Conservation (phyloP, 164 flowering plant genomes). For the Euptelea pleiosperma region DNA sequence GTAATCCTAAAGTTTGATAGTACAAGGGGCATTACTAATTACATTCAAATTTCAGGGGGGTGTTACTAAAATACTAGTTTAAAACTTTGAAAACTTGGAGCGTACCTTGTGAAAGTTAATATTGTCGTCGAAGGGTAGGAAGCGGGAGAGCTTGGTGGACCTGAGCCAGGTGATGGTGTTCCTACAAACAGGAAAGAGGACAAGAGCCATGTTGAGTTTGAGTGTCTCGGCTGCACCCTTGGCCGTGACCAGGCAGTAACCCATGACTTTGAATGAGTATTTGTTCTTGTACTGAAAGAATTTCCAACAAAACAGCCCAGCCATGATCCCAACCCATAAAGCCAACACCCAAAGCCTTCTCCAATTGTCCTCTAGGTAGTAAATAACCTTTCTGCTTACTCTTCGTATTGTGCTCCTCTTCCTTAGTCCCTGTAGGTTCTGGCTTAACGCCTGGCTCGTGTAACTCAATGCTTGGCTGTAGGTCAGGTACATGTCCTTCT, state of each 20-base stretch:
- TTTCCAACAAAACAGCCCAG: conserved; percentile 80
- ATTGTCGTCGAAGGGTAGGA: conserved; percentile 90
- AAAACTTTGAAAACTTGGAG: not conserved
- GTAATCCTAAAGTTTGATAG: too few species aligned
- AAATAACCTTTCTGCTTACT: conserved; percentile 42
- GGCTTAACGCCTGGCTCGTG: conserved; percentile 98
- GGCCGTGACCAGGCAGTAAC: conserved; percentile 86
- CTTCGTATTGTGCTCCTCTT: conserved; percentile 44
- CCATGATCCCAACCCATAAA: conserved; percentile 76
- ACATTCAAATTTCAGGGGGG: too few species aligned
- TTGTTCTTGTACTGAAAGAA: conserved; percentile 74
- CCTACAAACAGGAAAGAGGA: conserved; percentile 91
- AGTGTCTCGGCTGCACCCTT: conserved; percentile 97
- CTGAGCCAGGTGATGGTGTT: conserved; percentile 95
- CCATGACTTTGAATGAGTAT: conserved; percentile 73
- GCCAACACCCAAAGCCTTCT: conserved; percentile 74
- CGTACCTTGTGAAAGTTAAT: conserved; percentile 97
- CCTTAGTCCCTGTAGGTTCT: conserved; percentile 78
- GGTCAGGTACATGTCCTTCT: conserved; percentile 92
- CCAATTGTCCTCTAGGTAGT: conserved; percentile 85
- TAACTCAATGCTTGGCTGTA: conserved; percentile 97
- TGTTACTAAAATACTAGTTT: not conserved
- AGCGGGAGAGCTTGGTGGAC: conserved; percentile 52
- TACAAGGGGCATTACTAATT: too few species aligned
- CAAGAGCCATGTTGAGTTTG: conserved; percentile 93